Percentiles rank a stretch among this genome's conserved stretches.
These are phyloP conservation scores for Erigeron philadelphicus DNA, from an alignment of 140 eudicot species.

Conservation along the genomic window DNA sequence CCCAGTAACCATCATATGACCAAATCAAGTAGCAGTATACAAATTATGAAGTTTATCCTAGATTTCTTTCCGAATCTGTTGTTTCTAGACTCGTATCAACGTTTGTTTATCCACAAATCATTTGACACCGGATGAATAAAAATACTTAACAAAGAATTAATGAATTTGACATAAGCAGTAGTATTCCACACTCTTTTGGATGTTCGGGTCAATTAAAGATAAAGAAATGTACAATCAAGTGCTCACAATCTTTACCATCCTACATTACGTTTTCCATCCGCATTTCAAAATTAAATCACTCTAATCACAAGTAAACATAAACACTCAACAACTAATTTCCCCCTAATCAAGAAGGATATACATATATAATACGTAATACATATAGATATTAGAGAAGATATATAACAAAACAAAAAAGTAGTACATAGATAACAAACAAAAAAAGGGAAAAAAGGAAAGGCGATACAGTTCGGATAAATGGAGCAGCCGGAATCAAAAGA, in stretches of 20 bases:
- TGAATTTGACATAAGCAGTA: neutral
- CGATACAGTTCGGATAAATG: conserved; percentile 46
- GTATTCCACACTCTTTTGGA: neutral
- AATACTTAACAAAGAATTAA: neutral
- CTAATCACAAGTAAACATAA: too few relatives aligned
- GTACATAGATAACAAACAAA: neutral
- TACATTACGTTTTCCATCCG: neutral
- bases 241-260: neutral
- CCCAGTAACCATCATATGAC: neutral
- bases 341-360: too few relatives aligned
- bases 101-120: neutral
- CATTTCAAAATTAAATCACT: neutral
- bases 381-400: too few relatives aligned
- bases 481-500: conserved; percentile 67
- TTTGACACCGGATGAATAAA: neutral
- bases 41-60: neutral
- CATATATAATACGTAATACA: too few relatives aligned
- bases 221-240: too few relatives aligned
- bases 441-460: neutral
- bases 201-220: too few relatives aligned
- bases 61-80: neutral
- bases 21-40: neutral
- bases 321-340: too few relatives aligned
- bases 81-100: neutral
- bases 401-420: too few relatives aligned